Evolutionary conservation across 306 rosid genomes (phyloP), one percentile per base, ranked within the genome.

Genomic region (Prunus mongolica): DNA sequence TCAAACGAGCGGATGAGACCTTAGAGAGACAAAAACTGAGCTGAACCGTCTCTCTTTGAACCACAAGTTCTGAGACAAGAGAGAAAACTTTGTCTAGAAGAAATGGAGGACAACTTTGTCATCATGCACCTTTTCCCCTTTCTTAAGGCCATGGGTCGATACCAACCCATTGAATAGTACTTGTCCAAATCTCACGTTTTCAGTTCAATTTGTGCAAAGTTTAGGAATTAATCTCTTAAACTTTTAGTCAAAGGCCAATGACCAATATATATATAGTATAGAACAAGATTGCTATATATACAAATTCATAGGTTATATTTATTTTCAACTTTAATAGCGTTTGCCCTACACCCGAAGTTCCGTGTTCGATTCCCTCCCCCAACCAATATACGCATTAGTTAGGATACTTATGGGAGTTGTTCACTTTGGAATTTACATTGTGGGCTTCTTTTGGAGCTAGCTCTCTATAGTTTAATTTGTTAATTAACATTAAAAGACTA

Each of bases 61-160:
- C 15, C 65, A 56, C n/a, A 30, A 55, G 56, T 28, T 64, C 27
- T 38, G 50, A 68, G 32, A 6, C 41, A 52, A 32, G 54, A 46
- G 32, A 56, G 61, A 73, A 76, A 15, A 69, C 72, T 63, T 83
- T 66, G 81, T 19, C 20, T 45, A 47, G 54, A 83, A 51, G 44
- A 57, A 77, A 70, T 50, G 49, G 22, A 80, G 5, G 9, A n/a
- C 27, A 30, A 64, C 52, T 54, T 13, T 18, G 60, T 12, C 55
- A 38, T 38, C 44, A 7, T 38, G 44, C 9, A 64, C 71, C 15
- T 27, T 34, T 12, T 32, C 24, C 6, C 70, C 16, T 38, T 74
- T 61, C 41, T 15, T 55, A 47, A 28, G 47, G 22, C 20, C 10
- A 28, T 63, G 12, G 41, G 76, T 44, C 50, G 15, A 56, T 52